Evolutionary conservation across 2,329 filamentous ascomycete genomes (phyloP), one percentile per base, ranked within the genome.

Genomic region (Hypoxylon sp.): DNA sequence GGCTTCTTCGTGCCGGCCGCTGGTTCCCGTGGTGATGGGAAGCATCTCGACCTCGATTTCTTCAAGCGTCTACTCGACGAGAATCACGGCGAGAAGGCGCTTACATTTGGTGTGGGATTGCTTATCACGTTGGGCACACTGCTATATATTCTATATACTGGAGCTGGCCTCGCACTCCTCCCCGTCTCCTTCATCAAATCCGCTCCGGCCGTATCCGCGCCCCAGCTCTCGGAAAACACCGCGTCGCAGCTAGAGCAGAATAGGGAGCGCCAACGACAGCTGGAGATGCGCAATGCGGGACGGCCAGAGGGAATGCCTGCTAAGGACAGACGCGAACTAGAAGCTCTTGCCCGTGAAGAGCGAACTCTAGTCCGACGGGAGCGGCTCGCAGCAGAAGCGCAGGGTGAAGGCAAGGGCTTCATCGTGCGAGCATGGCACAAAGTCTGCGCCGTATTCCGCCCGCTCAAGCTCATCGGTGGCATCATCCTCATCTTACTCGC

Each of bases 1-100:
- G 96, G 96, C 45, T 97, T 98, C 83, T 97, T 99, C 78, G 90
- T 96, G 0, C 96, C 96, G 0, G 89, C 93, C 4, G 90, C 92
- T 4, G 91, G 88, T 65, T 84, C 89, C 67, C 85, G 85, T 64
- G 84, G 84, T 39, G 88, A 88, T 48, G 88, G 89, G 52, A 85
- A 85, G 39, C 88, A 93, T 75, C 85, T 91, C 74, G 93, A 97
- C 73, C 83, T 97, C 61, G 95, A 97, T 79, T 98, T 94, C 79
- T 97, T 97, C 87, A 95, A 92, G 81, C 88, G 88, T 58, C 83
- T 98, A 9, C 82, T 98, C 48, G 84, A 91, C 0, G 91, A 94
- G 77, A 97, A 97, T 76, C 92, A 94, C 78, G 94, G 94, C 65
- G 95, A 98, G 79, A 93, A 96, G 76, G 94, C 95, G 0, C 83